Percentiles rank a stretch among this genome's conserved stretches.
Conservation (phyloP, 2,329 filamentous ascomycete species). For the Fusarium nisikadoi region DNA sequence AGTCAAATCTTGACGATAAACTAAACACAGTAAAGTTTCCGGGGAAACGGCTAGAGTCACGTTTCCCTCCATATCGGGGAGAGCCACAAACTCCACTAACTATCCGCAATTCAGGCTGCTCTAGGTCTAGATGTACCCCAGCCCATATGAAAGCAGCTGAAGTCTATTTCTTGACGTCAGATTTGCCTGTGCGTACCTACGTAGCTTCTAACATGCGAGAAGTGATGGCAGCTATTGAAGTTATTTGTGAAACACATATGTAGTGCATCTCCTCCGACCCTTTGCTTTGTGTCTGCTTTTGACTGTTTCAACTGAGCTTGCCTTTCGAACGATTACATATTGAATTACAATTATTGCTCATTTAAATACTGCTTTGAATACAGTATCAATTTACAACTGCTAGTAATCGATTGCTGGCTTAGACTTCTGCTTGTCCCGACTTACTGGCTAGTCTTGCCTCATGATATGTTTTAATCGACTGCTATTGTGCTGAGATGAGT, state of each 20-base stretch:
- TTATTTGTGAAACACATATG: too few relatives aligned
- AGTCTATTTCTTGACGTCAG: accelerated
- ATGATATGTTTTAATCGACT: not conserved
- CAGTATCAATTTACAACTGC: accelerated
- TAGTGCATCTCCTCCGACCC: too few relatives aligned
- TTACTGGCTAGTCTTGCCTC: too few relatives aligned
- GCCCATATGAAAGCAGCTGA: accelerated
- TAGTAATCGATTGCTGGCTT: accelerated
- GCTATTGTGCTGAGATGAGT: too few relatives aligned
- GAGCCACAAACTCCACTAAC: accelerated
- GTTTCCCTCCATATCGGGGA: accelerated
- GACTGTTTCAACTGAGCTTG: too few relatives aligned
- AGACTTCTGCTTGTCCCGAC: too few relatives aligned
- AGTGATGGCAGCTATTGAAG: not conserved
- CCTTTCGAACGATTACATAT: too few relatives aligned
- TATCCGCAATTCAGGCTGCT: not conserved
- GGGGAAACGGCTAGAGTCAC: not conserved
- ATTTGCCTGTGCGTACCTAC: not conserved
- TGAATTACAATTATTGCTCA: too few relatives aligned
- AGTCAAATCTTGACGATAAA: not conserved
- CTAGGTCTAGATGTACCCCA: too few relatives aligned
- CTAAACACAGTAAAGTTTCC: not conserved
- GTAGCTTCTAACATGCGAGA: accelerated
- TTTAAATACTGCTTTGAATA: accelerated
- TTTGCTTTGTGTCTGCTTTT: too few relatives aligned